A percentile compares a stretch with the other conserved stretches of the same genome.
Evolutionary conservation across 1,284 basidiomycete genomes (phyloP).

Genomic region (Ustilago crameri): DNA sequence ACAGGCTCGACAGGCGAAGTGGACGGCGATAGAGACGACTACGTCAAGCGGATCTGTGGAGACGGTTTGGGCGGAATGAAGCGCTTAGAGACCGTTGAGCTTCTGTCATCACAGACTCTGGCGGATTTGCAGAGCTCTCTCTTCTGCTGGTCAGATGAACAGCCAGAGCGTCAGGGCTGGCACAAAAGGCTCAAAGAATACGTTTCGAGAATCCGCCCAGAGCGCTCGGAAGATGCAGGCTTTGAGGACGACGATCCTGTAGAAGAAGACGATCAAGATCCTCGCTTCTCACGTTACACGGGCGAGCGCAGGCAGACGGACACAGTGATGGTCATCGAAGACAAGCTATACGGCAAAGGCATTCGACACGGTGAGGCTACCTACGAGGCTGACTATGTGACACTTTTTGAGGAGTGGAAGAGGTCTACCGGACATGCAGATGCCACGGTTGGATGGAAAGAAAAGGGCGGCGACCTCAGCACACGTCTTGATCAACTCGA

Average conservation of each 20-base stretch:
- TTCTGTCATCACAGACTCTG: constrained; percentile 35
- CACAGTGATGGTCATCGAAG: constrained; percentile 27
- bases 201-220: neutral
- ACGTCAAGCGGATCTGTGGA: constrained; percentile 38
- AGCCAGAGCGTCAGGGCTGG: constrained; percentile 39
- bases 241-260: neutral
- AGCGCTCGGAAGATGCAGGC: neutral
- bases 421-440: constrained; percentile 1
- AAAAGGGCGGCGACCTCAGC: constrained; percentile 19
- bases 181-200: constrained; percentile 18
- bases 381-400: constrained; percentile 26
- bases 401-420: constrained; percentile 23
- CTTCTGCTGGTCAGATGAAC: constrained; percentile 45
- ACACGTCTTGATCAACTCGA: constrained; percentile 24
- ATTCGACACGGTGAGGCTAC: constrained; percentile 16
- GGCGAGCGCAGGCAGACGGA: constrained; percentile 34
- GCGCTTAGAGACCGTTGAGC: constrained; percentile 38
- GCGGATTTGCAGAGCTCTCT: constrained; percentile 20
- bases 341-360: constrained; percentile 28
- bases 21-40: constrained; percentile 35
- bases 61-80: constrained; percentile 42
- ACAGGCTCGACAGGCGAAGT: neutral
- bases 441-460: constrained; percentile 5
- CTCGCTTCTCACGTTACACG: constrained; percentile 24
- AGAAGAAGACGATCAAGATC: constrained; percentile 5